Evolutionary conservation across 805 yeast genomes (phyloP).

Genomic region (Yamadazyma ubonensis): DNA sequence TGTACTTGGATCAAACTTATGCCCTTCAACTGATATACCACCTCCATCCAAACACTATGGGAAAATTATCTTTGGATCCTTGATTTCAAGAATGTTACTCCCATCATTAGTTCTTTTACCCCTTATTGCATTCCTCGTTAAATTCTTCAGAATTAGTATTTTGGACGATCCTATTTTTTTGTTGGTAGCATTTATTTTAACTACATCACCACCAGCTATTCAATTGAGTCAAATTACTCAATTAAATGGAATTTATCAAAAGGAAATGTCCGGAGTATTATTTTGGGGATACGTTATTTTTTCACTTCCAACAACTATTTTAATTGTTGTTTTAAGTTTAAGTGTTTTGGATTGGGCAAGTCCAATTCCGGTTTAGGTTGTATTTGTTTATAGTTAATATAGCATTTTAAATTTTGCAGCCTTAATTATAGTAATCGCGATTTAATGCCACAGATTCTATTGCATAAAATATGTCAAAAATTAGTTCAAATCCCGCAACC

Average conservation of each 20-base stretch:
- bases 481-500: no score
- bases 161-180: slow-evolving; percentile 80
- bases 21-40: slow-evolving; percentile 66
- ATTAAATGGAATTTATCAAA: slow-evolving; percentile 69
- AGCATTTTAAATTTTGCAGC: no score
- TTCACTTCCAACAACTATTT: slow-evolving; percentile 73
- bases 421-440: no score
- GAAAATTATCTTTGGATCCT: slow-evolving; percentile 65
- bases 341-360: slow-evolving; percentile 55
- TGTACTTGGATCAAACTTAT: slow-evolving; percentile 75
- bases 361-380: neutral
- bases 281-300: slow-evolving; percentile 81
- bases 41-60: slow-evolving; percentile 61
- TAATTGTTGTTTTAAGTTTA: slow-evolving; percentile 67
- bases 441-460: no score
- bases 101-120: slow-evolving; percentile 72
- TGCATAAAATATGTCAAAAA: no score
- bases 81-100: slow-evolving; percentile 73
- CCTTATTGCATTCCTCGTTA: slow-evolving; percentile 60
- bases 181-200: slow-evolving; percentile 71
- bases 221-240: slow-evolving; percentile 81
- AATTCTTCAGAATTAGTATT: slow-evolving; percentile 62
- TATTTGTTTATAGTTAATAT: neutral
- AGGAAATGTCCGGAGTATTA: slow-evolving; percentile 78
- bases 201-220: slow-evolving; percentile 81